Evolutionary conservation across 805 yeast species (phyloP), one percentile per base, ranked within the genome.

Genomic region (Clavispora asparagi): DNA sequence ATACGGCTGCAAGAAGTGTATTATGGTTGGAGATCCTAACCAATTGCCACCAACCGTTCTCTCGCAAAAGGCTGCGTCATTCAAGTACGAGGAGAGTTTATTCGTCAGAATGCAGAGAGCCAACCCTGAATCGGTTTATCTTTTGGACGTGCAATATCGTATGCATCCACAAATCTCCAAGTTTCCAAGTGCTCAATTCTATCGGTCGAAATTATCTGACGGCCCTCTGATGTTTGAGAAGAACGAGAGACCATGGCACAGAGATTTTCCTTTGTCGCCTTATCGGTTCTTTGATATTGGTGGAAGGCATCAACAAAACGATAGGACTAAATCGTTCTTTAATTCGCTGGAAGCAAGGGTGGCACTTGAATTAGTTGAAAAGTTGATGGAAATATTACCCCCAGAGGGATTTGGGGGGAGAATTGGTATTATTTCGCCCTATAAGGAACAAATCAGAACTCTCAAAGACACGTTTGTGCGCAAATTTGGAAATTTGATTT

Each of bases 11-110:
- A 82, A 77, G 49, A 81, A 82, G 45, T 92, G 98, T 68, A 85
- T 94, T 41, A 86, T 94, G 95, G 99, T 94, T 40, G 99, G 99
- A 63, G 99, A 94, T 69, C 98, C 98, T 2, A 91, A 94, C 62
- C 99, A 94, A 68, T 75, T 94, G 51, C 99, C 99, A 0, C 99
- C 99, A 0, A 92, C 99, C 0, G 98, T 92, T 10, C 67, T 94
- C 16, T 92, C 97, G 0, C 90, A 86, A 55, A 84, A 81, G 12
- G 98, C 99, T 1, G 84, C 95, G 1, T 71, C 79, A 5, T 78
- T 74, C 55, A 79, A 81, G 38, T 94, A 94, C 60, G 96, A 92
- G 52, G 96, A 92, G 64, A 86, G 95, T 60, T 71, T 94, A 59
- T 94, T 94, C 64, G 98, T 92, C 37, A 77, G 99, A 51, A 91